These are phyloP conservation scores for Thermothielavioides terrestris DNA, from an alignment of 495 filamentous ascomycete genomes.

Conservation along the genomic window DNA sequence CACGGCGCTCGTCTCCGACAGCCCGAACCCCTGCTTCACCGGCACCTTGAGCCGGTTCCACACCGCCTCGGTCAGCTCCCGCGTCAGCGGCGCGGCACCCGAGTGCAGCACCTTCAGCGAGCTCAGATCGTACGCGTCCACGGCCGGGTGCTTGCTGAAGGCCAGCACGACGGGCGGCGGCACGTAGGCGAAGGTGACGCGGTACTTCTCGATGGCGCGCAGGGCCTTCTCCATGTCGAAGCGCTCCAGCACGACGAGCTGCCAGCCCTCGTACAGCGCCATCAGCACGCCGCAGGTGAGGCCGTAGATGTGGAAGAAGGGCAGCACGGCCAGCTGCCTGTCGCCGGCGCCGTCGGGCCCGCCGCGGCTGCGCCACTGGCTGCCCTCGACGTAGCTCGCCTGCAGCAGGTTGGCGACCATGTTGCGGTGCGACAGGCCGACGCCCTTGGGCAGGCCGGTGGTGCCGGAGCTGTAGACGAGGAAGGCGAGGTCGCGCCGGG, in stretches of 20 bases:
- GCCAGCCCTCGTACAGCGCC: conserved; percentile 55
- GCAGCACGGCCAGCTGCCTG: conserved; percentile 66
- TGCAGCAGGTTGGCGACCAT: conserved; percentile 60
- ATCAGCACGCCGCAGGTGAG: conserved; percentile 31
- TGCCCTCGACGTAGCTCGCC: conserved; percentile 48
- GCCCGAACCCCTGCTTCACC: conserved; percentile 53
- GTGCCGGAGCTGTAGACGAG: conserved; percentile 84
- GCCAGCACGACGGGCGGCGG: conserved; percentile 80
- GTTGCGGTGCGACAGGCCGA: conserved; percentile 80
- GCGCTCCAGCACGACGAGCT: conserved; percentile 66
- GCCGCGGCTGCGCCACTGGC: conserved; percentile 50
- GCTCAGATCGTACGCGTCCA: conserved; percentile 71
- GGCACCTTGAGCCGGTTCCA: conserved; percentile 66
- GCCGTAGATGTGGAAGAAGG: conserved; percentile 87
- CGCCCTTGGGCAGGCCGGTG: conserved; percentile 85
- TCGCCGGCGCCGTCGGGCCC: conserved; percentile 58
- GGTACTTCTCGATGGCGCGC: conserved; percentile 59
- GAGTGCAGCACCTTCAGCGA: conserved; percentile 77
- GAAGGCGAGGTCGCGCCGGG: conserved; percentile 54
- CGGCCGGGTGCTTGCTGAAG: conserved; percentile 67
- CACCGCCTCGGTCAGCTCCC: conserved; percentile 71
- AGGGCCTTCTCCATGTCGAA: conserved; percentile 82
- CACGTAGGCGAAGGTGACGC: conserved; percentile 70
- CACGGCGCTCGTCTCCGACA: conserved; percentile 47
- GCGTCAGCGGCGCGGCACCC: conserved; percentile 80